A percentile compares a stretch with the other conserved stretches of the same genome.
Evolutionary conservation across 192 early-diverging fungal species (phyloP).

Genomic region (Coemansia javaensis): DNA sequence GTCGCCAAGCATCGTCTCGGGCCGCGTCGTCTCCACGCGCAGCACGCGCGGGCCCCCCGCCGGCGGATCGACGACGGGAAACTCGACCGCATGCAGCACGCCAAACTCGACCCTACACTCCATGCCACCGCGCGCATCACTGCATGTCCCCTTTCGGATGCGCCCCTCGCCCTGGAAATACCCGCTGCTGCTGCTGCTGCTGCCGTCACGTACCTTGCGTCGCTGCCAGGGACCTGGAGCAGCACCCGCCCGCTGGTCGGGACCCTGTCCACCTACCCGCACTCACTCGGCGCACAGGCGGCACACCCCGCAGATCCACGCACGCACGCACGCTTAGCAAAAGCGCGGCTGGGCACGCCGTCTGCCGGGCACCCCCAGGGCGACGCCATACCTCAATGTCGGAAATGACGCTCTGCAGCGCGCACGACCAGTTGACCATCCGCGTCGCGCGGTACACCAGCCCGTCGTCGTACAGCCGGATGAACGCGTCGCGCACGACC

Average conservation of each 20-base stretch:
- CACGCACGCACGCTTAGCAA: not conserved
- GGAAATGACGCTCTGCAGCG: slow-evolving; percentile 89
- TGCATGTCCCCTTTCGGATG: no score
- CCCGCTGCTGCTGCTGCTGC: not conserved
- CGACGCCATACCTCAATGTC: slow-evolving; percentile 72
- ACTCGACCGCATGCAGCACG: slow-evolving; percentile 84
- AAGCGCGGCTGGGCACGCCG: not conserved
- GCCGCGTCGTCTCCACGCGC: slow-evolving; percentile 91
- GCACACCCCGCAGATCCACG: not conserved
- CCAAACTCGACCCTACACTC: slow-evolving; percentile 87
- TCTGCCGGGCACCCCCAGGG: no score
- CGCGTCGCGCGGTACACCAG: slow-evolving; percentile 87
- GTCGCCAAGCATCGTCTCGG: slow-evolving; percentile 98
- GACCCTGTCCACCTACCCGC: slow-evolving; percentile 75
- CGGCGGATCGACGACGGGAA: slow-evolving; percentile 69
- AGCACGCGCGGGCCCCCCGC: slow-evolving; percentile 56
- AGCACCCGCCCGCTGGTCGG: slow-evolving; percentile 69
- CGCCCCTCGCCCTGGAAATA: no score
- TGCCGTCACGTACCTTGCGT: slow-evolving; percentile 53
- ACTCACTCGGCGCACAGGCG: no score
- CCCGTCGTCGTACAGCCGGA: slow-evolving; percentile 80
- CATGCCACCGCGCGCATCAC: not conserved
- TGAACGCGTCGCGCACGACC: slow-evolving; percentile 88
- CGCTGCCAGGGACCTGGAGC: slow-evolving; percentile 70
- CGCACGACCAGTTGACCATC: slow-evolving; percentile 95